Conservation (phyloP, 345 rosid genomes). For the Gossypium stocksii region DNA sequence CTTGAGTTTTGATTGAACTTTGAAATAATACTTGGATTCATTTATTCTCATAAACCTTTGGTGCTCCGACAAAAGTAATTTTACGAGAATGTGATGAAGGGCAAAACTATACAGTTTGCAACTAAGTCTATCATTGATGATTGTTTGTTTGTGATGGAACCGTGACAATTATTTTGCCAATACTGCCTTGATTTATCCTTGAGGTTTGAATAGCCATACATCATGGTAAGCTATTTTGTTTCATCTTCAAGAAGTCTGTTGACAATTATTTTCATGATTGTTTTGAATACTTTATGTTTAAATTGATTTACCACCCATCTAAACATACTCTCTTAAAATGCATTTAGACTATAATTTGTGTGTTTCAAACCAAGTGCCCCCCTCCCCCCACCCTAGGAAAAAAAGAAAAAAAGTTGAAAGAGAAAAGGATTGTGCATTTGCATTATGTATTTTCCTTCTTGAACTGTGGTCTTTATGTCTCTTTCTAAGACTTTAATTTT, state of each 20-base stretch:
- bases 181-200: neutral
- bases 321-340: neutral
- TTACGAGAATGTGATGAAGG: neutral
- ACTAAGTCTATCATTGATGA: neutral
- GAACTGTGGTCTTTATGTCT: constrained; percentile 1
- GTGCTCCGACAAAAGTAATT: neutral
- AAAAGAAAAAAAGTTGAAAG: neutral
- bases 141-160: neutral
- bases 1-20: neutral
- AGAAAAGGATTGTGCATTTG: neutral
- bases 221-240: neutral
- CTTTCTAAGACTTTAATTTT: constrained; percentile 5
- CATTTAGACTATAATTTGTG: too few species aligned
- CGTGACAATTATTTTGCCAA: neutral
- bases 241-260: neutral
- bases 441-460: neutral
- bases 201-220: neutral
- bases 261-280: neutral
- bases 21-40: neutral
- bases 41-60: neutral
- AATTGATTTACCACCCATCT: neutral
- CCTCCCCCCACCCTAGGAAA: neutral
- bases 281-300: neutral
- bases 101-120: neutral
- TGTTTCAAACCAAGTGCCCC: neutral